Percentiles rank a stretch among this genome's conserved stretches.
These are phyloP conservation scores for Talaromyces sp. DNA, from an alignment of 2,329 filamentous ascomycete species.

Conservation along the genomic window DNA sequence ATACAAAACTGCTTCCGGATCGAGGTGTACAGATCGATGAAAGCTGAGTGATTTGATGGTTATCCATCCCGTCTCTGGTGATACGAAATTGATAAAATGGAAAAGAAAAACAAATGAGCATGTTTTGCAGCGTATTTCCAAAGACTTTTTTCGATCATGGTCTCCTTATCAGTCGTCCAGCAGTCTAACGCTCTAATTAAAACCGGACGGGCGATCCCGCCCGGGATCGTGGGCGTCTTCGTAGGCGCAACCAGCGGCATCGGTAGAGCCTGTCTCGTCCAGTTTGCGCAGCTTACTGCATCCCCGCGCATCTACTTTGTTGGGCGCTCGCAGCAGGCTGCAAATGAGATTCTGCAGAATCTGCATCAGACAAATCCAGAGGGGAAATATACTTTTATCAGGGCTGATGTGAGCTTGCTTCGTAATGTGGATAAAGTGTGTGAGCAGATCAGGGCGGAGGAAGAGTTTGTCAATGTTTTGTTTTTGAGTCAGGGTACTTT, in stretches of 20 bases:
- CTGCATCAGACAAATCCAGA: not conserved
- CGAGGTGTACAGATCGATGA: no score
- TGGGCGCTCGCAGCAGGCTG: not conserved
- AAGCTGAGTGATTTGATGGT: no score
- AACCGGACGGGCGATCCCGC: not conserved
- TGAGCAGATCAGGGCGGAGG: not conserved
- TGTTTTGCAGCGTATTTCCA: no score
- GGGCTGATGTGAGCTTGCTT: not conserved
- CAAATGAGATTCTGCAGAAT: not conserved
- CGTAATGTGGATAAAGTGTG: not conserved
- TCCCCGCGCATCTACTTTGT: slow-evolving; percentile 1
- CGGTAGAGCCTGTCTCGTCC: not conserved
- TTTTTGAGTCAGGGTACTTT: slow-evolving; percentile 1
- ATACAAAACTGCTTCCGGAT: no score
- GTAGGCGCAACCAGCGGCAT: slow-evolving; percentile 13
- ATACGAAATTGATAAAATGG: no score
- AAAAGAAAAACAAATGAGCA: no score
- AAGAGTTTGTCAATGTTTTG: not conserved
- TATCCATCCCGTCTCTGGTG: no score
- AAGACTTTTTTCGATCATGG: not conserved
- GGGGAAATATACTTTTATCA: not conserved
- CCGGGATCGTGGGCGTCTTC: not conserved
- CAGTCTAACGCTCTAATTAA: not conserved
- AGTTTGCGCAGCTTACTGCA: not conserved
- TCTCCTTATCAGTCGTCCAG: not conserved